Conservation (phyloP, 2,329 filamentous ascomycete species). For the Beauveria pseudobassiana region DNA sequence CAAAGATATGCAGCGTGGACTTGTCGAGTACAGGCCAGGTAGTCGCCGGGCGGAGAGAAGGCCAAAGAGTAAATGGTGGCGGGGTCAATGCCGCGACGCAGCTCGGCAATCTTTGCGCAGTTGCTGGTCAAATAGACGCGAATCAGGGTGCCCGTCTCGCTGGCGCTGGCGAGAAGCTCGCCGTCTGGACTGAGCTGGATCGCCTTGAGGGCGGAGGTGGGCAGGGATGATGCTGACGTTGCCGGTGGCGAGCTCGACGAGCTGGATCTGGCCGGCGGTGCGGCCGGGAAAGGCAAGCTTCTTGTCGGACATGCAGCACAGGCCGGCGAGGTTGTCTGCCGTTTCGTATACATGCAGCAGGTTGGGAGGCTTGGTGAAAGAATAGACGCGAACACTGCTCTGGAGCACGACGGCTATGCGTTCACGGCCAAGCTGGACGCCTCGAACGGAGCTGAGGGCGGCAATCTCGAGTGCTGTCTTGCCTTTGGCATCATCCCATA, state of each 20-base stretch:
- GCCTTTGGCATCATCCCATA: conserved; percentile 84
- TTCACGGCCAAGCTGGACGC: conserved; percentile 67
- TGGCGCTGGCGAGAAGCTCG: conserved; percentile 78
- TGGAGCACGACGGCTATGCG: conserved; percentile 75
- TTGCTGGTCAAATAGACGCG: conserved; percentile 76
- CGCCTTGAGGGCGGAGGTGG: conserved; percentile 69
- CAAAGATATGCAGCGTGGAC: conserved; percentile 89
- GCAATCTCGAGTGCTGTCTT: conserved; percentile 69
- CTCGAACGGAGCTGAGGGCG: conserved; percentile 71
- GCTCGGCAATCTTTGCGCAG: conserved; percentile 73
- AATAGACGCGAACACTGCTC: conserved; percentile 75
- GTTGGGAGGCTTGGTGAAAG: conserved; percentile 64
- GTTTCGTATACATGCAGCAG: conserved; percentile 76
- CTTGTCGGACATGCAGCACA: conserved; percentile 69
- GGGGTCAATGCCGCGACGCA: conserved; percentile 81
- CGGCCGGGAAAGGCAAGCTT: conserved; percentile 81
- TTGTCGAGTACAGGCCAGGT: conserved; percentile 95
- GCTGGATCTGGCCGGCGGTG: conserved; percentile 78
- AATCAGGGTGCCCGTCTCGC: conserved; percentile 83
- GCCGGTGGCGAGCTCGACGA: conserved; percentile 68
- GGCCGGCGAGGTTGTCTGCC: conserved; percentile 70
- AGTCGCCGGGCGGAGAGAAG: conserved; percentile 72
- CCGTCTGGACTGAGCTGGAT: conserved; percentile 75
- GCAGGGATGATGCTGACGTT: conserved; percentile 93
- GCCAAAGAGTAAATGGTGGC: conserved; percentile 81